A percentile compares a stretch with the other conserved stretches of the same genome.
Conservation (phyloP, 805 yeast species). For the Wickerhamiella nectarea region DNA sequence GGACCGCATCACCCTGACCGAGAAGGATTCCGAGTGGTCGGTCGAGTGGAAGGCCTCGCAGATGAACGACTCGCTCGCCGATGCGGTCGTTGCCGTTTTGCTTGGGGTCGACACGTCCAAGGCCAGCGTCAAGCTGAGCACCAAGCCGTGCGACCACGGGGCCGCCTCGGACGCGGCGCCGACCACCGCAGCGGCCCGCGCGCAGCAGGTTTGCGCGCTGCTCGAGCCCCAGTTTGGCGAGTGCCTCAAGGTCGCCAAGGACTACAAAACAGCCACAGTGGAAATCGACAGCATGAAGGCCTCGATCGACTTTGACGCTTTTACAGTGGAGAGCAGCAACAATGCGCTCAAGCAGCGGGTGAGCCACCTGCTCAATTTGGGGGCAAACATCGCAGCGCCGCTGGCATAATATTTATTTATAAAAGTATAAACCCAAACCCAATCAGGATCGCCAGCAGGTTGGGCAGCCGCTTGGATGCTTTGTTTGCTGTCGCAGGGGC, state of each 20-base stretch:
- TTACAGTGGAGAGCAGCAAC: slow-evolving; percentile 60
- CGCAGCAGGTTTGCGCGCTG: slow-evolving; percentile 45
- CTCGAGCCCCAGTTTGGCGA: slow-evolving; percentile 83
- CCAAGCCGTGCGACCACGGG: slow-evolving; percentile 42
- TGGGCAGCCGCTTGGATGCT: background rate
- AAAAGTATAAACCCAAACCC: background rate
- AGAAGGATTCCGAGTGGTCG: slow-evolving; percentile 38
- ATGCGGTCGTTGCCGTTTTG: slow-evolving; percentile 77
- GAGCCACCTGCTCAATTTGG: slow-evolving; percentile 64
- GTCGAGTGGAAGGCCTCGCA: slow-evolving; percentile 87
- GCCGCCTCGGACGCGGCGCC: too few relatives aligned
- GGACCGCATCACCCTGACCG: slow-evolving; percentile 44
- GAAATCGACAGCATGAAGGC: slow-evolving; percentile 69
- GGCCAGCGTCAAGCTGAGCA: slow-evolving; percentile 79
- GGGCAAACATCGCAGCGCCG: slow-evolving; percentile 74
- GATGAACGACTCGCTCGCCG: slow-evolving; percentile 87
- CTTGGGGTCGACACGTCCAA: slow-evolving; percentile 90
- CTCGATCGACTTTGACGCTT: slow-evolving; percentile 43
- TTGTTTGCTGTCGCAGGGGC: background rate
- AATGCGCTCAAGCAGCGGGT: slow-evolving; percentile 70
- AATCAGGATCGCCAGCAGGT: background rate
- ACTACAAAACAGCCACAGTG: slow-evolving; percentile 38
- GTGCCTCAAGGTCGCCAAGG: slow-evolving; percentile 32
- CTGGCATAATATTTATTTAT: slow-evolving; percentile 24
- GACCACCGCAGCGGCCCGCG: slow-evolving; percentile 28